phyloP scores from a whole-genome alignment of 257 asterid genomes.

The Plantago major region DNA sequence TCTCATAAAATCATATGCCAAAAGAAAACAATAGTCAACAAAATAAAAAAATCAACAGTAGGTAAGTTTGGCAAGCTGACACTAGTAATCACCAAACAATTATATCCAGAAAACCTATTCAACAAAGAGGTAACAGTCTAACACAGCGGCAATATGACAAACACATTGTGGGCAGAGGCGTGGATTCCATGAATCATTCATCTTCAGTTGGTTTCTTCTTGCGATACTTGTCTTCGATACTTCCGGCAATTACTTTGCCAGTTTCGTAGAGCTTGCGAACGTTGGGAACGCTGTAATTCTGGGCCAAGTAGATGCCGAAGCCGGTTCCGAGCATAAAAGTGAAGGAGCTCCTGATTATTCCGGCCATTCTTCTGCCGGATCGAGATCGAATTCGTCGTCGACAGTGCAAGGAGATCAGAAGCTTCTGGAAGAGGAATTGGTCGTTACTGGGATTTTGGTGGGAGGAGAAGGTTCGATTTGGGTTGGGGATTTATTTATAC shows the following conservation, averaged over 20 bases:
- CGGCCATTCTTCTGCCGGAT: slow-evolving; percentile 27
- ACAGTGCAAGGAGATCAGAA: no score
- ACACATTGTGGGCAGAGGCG: slow-evolving; percentile 4
- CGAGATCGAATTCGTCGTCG: no score
- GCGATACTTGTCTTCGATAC: slow-evolving; percentile 67
- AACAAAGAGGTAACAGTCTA: background rate
- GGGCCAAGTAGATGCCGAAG: slow-evolving; percentile 69
- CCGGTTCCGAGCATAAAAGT: slow-evolving; percentile 54
- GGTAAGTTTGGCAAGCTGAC: background rate
- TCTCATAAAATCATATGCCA: background rate
- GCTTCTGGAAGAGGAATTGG: no score
- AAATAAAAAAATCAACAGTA: slow-evolving; percentile 2
- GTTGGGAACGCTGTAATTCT: slow-evolving; percentile 78
- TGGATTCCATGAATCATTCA: slow-evolving; percentile 11
- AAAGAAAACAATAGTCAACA: background rate
- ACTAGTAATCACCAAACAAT: slow-evolving; percentile 5
- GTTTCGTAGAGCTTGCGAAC: slow-evolving; percentile 50
- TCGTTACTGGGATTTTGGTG: no score
- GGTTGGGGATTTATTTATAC: no score
- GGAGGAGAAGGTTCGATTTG: no score
- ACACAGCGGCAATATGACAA: slow-evolving; percentile 9
- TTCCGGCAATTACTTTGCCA: slow-evolving; percentile 48
- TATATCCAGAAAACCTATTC: background rate
- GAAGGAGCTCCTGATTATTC: slow-evolving; percentile 44
- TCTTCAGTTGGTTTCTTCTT: slow-evolving; percentile 62